Base-by-base conservation (phyloP, 2,329 filamentous ascomycete genomes). In the Trichoderma harzianum region DNA sequence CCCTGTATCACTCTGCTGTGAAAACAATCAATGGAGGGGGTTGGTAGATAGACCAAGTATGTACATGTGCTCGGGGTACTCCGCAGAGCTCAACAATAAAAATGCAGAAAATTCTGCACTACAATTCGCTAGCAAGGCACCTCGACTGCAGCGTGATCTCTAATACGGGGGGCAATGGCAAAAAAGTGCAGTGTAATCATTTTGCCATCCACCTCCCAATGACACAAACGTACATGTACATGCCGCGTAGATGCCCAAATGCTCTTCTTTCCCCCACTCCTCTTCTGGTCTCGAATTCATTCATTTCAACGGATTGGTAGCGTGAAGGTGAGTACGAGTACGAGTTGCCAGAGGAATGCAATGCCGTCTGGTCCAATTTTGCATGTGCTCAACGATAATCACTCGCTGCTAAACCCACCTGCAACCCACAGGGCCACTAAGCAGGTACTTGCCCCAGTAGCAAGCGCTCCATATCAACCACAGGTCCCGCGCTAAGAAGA, bases 81-180 rank as follows among this genome's bases (percentile, higher is more conserved):
- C 28, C 55, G 26, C 16, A 26, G 32, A 57, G 64, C 47, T 57
- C 32, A 36, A 58, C 34, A 58, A 64, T 12, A n/a, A 43, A 43
- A n/a, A 43, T 57, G 63, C 63, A 57, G 51, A 67, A 67, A 67
- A 30, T 58, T 67, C 64, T 67, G 64, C 64, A 43, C 64, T n/a
- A 58, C 24, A 39, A 39, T 30, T 58, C 51, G 64, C 64, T 67
- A 43, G 51, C 64, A 67, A 39, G 8, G 21, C 21, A 55, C 21
- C 16, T 43, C 51, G 26, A 67, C 24, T 21, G 24, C 18, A 65
- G 55, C 55, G 30, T 30, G 55, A 60, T 43, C 61, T 64, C 61
- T 64, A 12, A 64, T 64, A n/a, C 16, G 47, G 64, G 51, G 63
- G 64, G 30, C 24, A 53, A 53, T 14, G 47, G 47, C 47, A 24